Base-by-base conservation (phyloP, 768 basidiomycete genomes). In the Boletus sp. region DNA sequence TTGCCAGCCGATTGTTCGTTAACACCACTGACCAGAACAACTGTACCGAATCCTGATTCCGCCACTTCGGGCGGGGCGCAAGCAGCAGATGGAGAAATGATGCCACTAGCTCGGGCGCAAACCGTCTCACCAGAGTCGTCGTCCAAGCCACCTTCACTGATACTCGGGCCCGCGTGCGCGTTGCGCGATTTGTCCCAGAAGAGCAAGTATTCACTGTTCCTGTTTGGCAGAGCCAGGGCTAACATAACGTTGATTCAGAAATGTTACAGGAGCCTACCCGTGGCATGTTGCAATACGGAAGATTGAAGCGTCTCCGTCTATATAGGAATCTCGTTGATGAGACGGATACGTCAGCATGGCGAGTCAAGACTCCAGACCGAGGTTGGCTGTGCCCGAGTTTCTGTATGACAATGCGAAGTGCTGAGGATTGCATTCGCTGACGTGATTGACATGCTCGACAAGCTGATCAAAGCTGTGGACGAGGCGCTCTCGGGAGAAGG, bases 401-500 rank as follows among this genome's bases (percentile, higher is more conserved):
- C n/a, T 27, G 39, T 19, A 4, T 2, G 1, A 38, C 15, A 8
- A 6, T 3, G 21, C 9, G 10, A 13, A 21, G 13, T 30, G 33
- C 7, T 46, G 33, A 46, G 0, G 14, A 11, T 19, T 30, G n/a
- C 5, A 29, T 33, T 37, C 45, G 32, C 42, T 5, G 56, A 57
- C 14, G 33, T 40, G 11, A 15, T 23, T 1, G n/a, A 40, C 4
- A 50, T 45, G 56, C 9, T 41, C 1, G 55, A 47, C 45, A 40
- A 21, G 39, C 25, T 42, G 50, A 53, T 46, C 25, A 55, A 46
- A 19, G 50, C 50, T 1, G 4, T 56, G n/a, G 56, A 58, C n/a
- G 49, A 40, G 15, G 51, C 58, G 17, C 19, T 58, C 10, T 54
- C 47, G 0, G 43, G 60, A 30, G 58, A 61, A 25, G 54, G 53